These are phyloP conservation scores for Globisporangium splendens DNA, from an alignment of 352 stramenopile genomes.

Conservation along the genomic window DNA sequence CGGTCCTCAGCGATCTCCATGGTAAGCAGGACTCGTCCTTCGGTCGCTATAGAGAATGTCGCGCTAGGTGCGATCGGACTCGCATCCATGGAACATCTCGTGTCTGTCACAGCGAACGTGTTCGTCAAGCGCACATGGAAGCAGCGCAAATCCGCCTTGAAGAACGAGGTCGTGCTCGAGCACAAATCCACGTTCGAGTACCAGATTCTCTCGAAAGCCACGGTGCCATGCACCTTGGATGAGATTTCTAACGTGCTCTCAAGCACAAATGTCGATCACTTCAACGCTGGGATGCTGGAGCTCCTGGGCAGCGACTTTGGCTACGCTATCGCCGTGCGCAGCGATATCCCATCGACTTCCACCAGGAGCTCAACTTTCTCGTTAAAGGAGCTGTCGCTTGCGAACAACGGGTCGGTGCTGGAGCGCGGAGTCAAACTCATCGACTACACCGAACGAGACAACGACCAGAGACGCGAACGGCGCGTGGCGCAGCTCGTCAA, in stretches of 20 bases:
- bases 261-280: constrained; percentile 18
- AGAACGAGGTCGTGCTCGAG: constrained; percentile 13
- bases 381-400: constrained; percentile 20
- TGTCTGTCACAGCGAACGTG: constrained; percentile 8
- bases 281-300: constrained; percentile 28
- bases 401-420: constrained; percentile 5
- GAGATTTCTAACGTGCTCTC: constrained; percentile 22
- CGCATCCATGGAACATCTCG: constrained; percentile 9
- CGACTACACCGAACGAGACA: constrained; percentile 19
- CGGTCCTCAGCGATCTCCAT: too few species aligned
- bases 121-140: constrained; percentile 16
- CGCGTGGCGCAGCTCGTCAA: constrained; percentile 18
- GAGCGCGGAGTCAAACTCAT: constrained; percentile 14
- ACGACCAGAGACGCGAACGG: background rate
- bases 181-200: constrained; percentile 14
- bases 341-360: background rate
- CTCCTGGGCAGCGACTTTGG: constrained; percentile 21
- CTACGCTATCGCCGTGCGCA: constrained; percentile 22
- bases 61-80: constrained; percentile 7
- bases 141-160: constrained; percentile 7
- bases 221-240: constrained; percentile 20
- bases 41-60: constrained; percentile 8
- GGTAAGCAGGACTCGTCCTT: background rate
- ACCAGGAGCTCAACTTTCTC: constrained; percentile 2
- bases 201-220: constrained; percentile 16